Percentiles rank a stretch among this genome's conserved stretches.
Conservation (phyloP, 1,139 yeast species). For the Hansenula sp. region DNA sequence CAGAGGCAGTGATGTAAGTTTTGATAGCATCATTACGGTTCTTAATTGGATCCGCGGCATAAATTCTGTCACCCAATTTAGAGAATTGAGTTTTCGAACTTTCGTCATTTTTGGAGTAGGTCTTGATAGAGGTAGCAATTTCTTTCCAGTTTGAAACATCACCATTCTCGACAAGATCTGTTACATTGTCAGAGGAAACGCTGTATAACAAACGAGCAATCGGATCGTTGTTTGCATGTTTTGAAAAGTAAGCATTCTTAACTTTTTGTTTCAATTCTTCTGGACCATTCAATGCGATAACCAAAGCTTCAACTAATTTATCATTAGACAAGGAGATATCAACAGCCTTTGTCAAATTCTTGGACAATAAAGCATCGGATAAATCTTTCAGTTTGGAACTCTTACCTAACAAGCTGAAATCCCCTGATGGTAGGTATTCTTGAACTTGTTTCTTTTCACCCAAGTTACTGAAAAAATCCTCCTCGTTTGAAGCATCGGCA, state of each 20-base stretch:
- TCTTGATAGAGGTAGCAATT: constrained; percentile 65
- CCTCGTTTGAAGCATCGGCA: constrained; percentile 28
- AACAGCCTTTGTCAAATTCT: constrained; percentile 68
- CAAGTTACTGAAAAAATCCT: constrained; percentile 31
- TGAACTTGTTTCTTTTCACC: constrained; percentile 24
- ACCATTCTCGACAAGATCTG: constrained; percentile 76
- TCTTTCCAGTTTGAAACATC: constrained; percentile 81
- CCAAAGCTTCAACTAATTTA: constrained; percentile 72
- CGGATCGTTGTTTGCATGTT: constrained; percentile 48
- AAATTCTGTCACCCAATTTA: constrained; percentile 71
- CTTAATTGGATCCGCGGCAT: constrained; percentile 35
- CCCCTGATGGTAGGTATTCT: constrained; percentile 35
- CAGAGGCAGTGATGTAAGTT: constrained; percentile 78
- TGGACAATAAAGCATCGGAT: constrained; percentile 55
- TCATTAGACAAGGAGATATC: constrained; percentile 61
- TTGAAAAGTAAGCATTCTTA: constrained; percentile 63
- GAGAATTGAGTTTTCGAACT: constrained; percentile 53
- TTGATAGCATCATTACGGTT: constrained; percentile 70
- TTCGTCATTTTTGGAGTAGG: constrained; percentile 46
- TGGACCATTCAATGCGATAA: constrained; percentile 74
- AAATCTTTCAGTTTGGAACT: constrained; percentile 37
- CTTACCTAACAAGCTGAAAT: constrained; percentile 33
- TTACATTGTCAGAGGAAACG: constrained; percentile 53
- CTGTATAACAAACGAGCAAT: constrained; percentile 74
- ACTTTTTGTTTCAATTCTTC: constrained; percentile 63